Conservation (phyloP, 2,329 filamentous ascomycete species). For the Scolecobasidium constrictum region DNA sequence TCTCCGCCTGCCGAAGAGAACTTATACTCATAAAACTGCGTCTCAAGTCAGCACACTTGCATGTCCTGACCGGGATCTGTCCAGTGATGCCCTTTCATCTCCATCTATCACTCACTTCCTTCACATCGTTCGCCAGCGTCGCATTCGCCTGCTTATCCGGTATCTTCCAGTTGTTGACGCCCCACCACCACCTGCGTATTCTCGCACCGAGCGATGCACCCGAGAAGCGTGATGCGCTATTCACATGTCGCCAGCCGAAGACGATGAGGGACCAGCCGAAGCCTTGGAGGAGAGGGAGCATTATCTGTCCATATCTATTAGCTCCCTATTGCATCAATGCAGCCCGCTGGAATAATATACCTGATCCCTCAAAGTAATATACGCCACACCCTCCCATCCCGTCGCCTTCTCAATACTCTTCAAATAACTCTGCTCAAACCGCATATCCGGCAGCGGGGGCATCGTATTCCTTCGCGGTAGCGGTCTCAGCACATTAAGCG, state of each 20-base stretch:
- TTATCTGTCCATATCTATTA: conserved; percentile 35
- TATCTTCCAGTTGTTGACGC: conserved; percentile 80
- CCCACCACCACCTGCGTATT: conserved; percentile 87
- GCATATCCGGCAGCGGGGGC: conserved; percentile 67
- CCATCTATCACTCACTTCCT: conserved; percentile 4
- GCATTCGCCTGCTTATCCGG: conserved; percentile 27
- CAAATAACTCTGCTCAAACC: conserved; percentile 97
- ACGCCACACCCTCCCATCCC: conserved; percentile 65
- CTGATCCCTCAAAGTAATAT: conserved; percentile 85
- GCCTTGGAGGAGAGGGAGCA: conserved; percentile 82
- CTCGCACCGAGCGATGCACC: conserved; percentile 68
- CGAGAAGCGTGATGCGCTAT: conserved; percentile 63
- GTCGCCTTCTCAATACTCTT: conserved; percentile 74
- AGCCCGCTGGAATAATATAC: conserved; percentile 32
- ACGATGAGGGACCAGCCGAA: conserved; percentile 78
- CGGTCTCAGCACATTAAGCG: conserved; percentile 51
- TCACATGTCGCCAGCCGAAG: conserved; percentile 85
- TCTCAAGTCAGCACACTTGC: background rate
- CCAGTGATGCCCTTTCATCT: background rate
- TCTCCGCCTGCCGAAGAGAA: background rate
- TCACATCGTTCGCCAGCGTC: conserved; percentile 12
- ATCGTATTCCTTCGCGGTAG: conserved; percentile 44
- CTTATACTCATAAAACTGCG: background rate
- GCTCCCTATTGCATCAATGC: background rate
- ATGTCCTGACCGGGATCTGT: background rate